Percentiles rank a stretch among this genome's conserved stretches.
phyloP scores from a whole-genome alignment of 2,329 filamentous ascomycete species.

The Talaromyces sp. region DNA sequence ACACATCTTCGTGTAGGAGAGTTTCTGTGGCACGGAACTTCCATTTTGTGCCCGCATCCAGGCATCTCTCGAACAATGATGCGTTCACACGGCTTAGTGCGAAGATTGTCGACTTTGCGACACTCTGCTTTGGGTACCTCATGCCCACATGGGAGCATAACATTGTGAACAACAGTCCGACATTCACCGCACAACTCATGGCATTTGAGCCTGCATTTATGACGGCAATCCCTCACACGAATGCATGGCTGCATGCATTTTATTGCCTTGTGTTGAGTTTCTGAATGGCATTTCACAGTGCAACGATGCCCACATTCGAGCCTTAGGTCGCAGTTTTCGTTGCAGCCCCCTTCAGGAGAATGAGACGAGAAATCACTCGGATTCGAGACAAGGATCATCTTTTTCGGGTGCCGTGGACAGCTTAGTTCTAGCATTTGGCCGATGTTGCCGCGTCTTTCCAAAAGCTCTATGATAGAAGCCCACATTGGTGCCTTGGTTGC shows the following conservation, averaged over 20 bases:
- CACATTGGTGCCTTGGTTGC: slow-evolving; percentile 13
- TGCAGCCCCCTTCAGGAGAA: background rate
- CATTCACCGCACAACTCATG: background rate
- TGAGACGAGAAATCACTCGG: background rate
- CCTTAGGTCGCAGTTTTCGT: background rate
- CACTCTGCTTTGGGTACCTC: background rate
- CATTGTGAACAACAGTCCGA: background rate
- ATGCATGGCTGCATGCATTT: background rate
- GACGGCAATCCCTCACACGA: background rate
- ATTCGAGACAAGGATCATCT: background rate
- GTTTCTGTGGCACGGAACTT: background rate
- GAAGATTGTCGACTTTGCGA: background rate
- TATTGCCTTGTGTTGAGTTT: background rate
- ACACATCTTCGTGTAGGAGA: background rate
- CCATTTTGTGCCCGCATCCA: background rate
- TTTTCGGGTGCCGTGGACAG: background rate
- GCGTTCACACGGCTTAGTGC: background rate
- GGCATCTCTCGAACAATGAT: background rate
- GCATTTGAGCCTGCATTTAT: background rate
- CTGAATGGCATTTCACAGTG: background rate
- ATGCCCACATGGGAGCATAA: background rate
- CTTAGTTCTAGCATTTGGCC: background rate
- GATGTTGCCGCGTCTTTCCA: background rate
- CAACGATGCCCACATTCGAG: background rate
- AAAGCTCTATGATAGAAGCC: slow-evolving; percentile 5